Evolutionary conservation across 345 rosid species (phyloP), one percentile per base, ranked within the genome.

Genomic region (Mercurialis annua): DNA sequence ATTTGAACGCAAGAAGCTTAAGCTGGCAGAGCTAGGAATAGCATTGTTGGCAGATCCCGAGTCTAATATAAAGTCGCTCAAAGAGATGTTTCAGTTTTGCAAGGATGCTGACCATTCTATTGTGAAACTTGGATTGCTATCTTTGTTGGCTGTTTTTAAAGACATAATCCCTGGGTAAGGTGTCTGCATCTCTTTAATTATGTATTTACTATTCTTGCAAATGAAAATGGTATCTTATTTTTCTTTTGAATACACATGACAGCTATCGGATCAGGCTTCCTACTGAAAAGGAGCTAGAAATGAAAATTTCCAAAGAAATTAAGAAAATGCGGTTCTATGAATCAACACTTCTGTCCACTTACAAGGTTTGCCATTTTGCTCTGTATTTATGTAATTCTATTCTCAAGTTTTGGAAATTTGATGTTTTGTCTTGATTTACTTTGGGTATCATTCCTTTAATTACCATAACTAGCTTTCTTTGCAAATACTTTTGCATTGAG

Each of bases 191-290:
- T 50, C 2, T 75, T 65, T 54, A 23, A 21, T 30, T 26, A n/a
- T 51, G 50, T 74, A 44, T 47, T 62, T 62, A 33, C 54, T 30
- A 17, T 64, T 30, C 23, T 21, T 56, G 31, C 26, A 16, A 63
- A 43, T 33, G 8, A 18, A 61, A 50, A 11, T 38, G 10, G 31
- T 58, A 47, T 65, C 67, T 51, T 38, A 51, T 21, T 20, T 17
- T 15, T 74, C 0, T 26, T 63, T 70, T 49, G 23, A 24, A 49
- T 68, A 30, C 38, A 62, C 56, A 56, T 10, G 49, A 59, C 87
- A 94, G 99, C 58, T 94, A 94, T 66, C 90, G 98, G 59, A 91
- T 94, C 68, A 86, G 99, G 77, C 98, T 89, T 84, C 96, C 99
- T 43, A 91, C 96, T 66, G 99, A 91, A 34, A 94, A 89, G 80